phyloP scores from a whole-genome alignment of 2,329 filamentous ascomycete species.

The Bipolaris sorokiniana region DNA sequence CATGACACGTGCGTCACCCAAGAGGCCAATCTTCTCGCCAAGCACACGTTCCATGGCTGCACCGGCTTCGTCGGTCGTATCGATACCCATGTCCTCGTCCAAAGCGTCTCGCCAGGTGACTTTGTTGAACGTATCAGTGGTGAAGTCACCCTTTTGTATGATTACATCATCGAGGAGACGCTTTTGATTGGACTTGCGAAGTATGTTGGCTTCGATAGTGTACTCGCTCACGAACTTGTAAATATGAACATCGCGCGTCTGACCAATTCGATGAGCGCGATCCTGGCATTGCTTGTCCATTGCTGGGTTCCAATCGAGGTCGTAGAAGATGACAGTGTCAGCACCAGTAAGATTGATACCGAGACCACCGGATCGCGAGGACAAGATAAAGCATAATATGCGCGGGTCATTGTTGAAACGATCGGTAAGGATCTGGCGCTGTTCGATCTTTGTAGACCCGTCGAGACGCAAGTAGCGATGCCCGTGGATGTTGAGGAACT shows the following conservation, averaged over 20 bases:
- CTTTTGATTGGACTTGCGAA: slow-evolving; percentile 96
- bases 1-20: slow-evolving; percentile 67
- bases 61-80: slow-evolving; percentile 68
- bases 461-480: slow-evolving; percentile 96
- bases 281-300: slow-evolving; percentile 99
- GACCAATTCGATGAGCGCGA: slow-evolving; percentile 93
- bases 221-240: slow-evolving; percentile 69
- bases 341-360: slow-evolving; percentile 97
- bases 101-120: slow-evolving; percentile 72
- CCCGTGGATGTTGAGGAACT: slow-evolving; percentile 96
- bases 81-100: slow-evolving; percentile 54
- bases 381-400: slow-evolving; percentile 94
- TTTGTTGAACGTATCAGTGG: slow-evolving; percentile 92
- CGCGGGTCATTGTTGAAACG: slow-evolving; percentile 94
- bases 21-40: slow-evolving; percentile 67
- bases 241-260: slow-evolving; percentile 96
- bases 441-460: slow-evolving; percentile 94
- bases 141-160: slow-evolving; percentile 97
- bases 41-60: slow-evolving; percentile 87
- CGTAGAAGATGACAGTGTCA: slow-evolving; percentile 98
- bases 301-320: slow-evolving; percentile 98
- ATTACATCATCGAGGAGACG: slow-evolving; percentile 97
- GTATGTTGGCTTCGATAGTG: slow-evolving; percentile 96
- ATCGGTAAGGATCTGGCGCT: slow-evolving; percentile 92
- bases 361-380: slow-evolving; percentile 89